Evolutionary conservation across 768 basidiomycete genomes (phyloP), one percentile per base, ranked within the genome.

Genomic region (Phlebiopsis flavidoalba): DNA sequence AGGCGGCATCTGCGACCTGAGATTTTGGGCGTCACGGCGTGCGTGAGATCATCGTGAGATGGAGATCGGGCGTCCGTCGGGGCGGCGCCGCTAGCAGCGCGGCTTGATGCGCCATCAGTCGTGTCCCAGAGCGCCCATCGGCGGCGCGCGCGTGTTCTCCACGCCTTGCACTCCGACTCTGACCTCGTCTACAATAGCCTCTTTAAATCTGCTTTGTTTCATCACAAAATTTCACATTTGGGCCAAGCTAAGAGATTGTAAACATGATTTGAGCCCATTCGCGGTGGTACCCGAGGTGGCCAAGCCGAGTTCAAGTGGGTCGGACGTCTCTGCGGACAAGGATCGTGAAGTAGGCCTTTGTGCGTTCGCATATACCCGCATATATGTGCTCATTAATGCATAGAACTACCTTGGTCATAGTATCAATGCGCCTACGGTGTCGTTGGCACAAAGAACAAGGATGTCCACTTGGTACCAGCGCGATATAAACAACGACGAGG

Each of bases 381-480:
- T 43, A 48, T 24, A 53, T n/a, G 31, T 48, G 6, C 17, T 33
- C 22, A 47, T 35, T 51, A 24, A 4, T n/a, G 17, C 10, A 5
- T 69, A 98, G 89, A 88, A 97, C 75, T 98, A 98, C 73, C 85
- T 98, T 2, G 95, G 95, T 5, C 93, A 96, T 71, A 91, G 91
- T 57, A 84, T 97, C 75, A 95, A 95, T 69, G 95, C 95, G 2
- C 95, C 95, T 0, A 92, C 92, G 1, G 95, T n/a, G 95, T 1
- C 80, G 95, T 51, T 98, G 95, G 95, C 95, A 97, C n/a, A 75
- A 95, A 95, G 76, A 93, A 94, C 77, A 94, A 95, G 72, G 95
- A 98, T 68, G 76, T 98, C 15, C 95, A 96, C n/a, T 68, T 98
- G 95, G 95, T 98, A 96, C 70, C 83, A 77, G 67, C 85, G 95